Evolutionary conservation across 2,329 filamentous ascomycete species (phyloP), one percentile per base, ranked within the genome.

Genomic region (Dryadomyces quercus-mongolicae): DNA sequence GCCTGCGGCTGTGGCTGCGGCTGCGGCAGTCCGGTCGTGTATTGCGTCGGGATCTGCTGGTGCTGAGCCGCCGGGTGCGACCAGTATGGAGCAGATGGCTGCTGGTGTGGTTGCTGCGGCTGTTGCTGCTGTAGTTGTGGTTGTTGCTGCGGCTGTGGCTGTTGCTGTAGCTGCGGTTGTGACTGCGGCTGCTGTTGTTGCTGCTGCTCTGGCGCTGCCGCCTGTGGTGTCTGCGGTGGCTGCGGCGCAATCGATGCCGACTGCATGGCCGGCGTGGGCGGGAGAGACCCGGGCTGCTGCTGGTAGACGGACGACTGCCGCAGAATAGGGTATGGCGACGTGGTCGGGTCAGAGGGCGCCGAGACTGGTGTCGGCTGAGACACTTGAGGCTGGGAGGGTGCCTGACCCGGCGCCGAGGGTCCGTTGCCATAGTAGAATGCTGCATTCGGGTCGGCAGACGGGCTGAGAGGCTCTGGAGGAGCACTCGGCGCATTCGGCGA

Each of bases 341-440:
- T 65, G 3, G 63, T 62, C 0, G 69, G 61, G 49, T 80, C 77
- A 9, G 70, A 67, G 10, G 71, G 64, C 7, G 18, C 47, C 9
- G 34, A 21, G 7, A 18, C 34, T 42, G 43, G 13, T 60, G 64
- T 5, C 4, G 42, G 42, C 45, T 63, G 68, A 36, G 67, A 65
- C 42, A 65, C 63, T 40, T 40, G 61, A 64, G 47, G 42, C 16
- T 49, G 53, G 63, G 63, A 67, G 36, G 62, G 68, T 42, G 66
- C 65, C 42, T 65, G 54, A 20, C 49, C 45, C 15, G 55, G 52
- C 4, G 51, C 63, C 44, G 56, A 63, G 36, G 60, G 64, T 56
- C 61, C 68, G 51, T 70, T 67, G 55, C 69, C 74, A 61, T 79
- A 81, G 65, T 85, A 86, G 61, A 79, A 84, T 10, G 74, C 73